A percentile compares a stretch with the other conserved stretches of the same genome.
phyloP scores from a whole-genome alignment of 2,329 filamentous ascomycete genomes.

The Botrytis aclada region DNA sequence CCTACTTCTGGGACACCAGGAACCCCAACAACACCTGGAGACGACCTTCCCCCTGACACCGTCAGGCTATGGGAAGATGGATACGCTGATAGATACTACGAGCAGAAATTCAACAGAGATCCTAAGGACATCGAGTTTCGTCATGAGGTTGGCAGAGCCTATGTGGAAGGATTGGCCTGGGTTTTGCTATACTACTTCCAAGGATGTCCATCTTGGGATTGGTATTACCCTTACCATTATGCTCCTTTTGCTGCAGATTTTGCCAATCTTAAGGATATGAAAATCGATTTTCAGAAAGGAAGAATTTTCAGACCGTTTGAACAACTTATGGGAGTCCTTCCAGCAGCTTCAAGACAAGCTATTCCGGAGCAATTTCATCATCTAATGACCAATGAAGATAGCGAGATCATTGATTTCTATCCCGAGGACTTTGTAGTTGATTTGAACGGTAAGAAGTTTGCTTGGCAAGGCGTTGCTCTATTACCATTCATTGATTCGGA shows the following conservation, averaged over 20 bases:
- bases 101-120: constrained; percentile 89
- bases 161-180: constrained; percentile 93
- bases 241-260: constrained; percentile 97
- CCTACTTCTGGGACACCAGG: constrained; percentile 49
- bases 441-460: constrained; percentile 96
- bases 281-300: constrained; percentile 79
- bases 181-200: constrained; percentile 97
- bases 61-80: constrained; percentile 93
- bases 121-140: constrained; percentile 81
- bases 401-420: constrained; percentile 96
- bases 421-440: constrained; percentile 92
- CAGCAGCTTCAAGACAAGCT: constrained; percentile 87
- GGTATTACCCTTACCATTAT: constrained; percentile 99
- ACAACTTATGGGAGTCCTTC: constrained; percentile 96
- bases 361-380: constrained; percentile 85
- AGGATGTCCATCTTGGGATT: constrained; percentile 96
- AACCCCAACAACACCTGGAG: constrained; percentile 42
- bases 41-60: constrained; percentile 70
- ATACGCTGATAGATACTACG: constrained; percentile 93
- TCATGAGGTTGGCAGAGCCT: constrained; percentile 82
- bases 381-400: constrained; percentile 84
- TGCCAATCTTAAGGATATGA: constrained; percentile 73
- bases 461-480: constrained; percentile 93
- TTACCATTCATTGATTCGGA: constrained; percentile 96
- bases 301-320: constrained; percentile 88